Conservation (phyloP, 306 rosid species). For the Erythrophleum fordii region DNA sequence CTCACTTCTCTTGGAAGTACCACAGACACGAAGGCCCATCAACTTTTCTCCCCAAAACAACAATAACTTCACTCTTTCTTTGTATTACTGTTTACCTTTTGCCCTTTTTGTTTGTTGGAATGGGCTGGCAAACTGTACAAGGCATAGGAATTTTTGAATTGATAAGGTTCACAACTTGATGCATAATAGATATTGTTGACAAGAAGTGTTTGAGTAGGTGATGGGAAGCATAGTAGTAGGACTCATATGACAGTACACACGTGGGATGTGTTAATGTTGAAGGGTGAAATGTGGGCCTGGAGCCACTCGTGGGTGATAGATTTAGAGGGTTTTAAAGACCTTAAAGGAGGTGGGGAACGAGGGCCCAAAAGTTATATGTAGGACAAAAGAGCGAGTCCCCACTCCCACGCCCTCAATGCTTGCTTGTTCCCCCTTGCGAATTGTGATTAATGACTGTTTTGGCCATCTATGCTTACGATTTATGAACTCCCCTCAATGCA, state of each 20-base stretch:
- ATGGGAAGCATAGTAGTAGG: neutral
- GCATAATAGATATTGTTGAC: constrained; percentile 12
- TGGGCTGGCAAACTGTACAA: neutral
- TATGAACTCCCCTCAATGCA: constrained; percentile 33
- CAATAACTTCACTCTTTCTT: neutral
- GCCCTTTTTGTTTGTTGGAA: neutral
- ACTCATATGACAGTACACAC: constrained; percentile 43
- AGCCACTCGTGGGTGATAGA: constrained; percentile 62
- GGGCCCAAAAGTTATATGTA: constrained; percentile 38
- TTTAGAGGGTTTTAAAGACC: constrained; percentile 35
- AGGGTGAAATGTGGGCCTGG: constrained; percentile 56
- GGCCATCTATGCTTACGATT: constrained; percentile 38
- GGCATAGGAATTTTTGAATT: neutral
- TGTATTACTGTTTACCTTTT: neutral
- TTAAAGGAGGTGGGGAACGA: constrained; percentile 26
- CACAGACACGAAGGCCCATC: constrained; percentile 39
- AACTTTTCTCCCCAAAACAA: constrained; percentile 10
- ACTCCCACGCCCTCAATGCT: constrained; percentile 41
- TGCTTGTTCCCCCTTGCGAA: constrained; percentile 45
- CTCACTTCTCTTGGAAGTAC: constrained; percentile 36
- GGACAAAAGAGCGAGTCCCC: constrained; percentile 43
- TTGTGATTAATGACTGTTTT: constrained; percentile 32
- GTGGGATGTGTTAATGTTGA: constrained; percentile 49
- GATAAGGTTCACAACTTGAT: constrained; percentile 21
- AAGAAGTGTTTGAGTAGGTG: neutral